Percentiles rank a stretch among this genome's conserved stretches.
These are phyloP conservation scores for Acarospora socialis DNA, from an alignment of 2,329 filamentous ascomycete genomes.

Conservation along the genomic window DNA sequence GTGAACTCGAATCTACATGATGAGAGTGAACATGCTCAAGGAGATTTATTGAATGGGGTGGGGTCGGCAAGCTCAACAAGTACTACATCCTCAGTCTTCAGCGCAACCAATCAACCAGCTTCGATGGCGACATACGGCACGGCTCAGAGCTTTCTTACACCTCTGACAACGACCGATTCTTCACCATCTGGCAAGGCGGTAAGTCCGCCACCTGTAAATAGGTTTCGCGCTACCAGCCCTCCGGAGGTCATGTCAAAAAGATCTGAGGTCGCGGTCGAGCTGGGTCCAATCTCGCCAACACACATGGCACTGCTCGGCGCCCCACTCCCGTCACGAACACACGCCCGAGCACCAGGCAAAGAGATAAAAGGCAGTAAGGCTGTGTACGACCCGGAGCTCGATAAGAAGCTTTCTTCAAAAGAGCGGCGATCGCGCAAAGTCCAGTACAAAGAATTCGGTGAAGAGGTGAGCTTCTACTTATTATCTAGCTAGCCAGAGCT, in stretches of 20 bases:
- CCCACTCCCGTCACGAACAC: slow-evolving; percentile 32
- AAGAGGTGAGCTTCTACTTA: slow-evolving; percentile 28
- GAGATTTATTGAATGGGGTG: slow-evolving; percentile 55
- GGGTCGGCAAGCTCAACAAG: slow-evolving; percentile 61
- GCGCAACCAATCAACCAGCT: slow-evolving; percentile 36
- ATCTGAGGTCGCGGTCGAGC: too few species aligned
- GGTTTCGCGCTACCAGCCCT: too few species aligned
- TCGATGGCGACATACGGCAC: slow-evolving; percentile 43
- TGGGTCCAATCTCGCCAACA: slow-evolving; percentile 14
- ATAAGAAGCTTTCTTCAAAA: slow-evolving; percentile 41
- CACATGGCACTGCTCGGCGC: slow-evolving; percentile 29
- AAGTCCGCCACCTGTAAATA: slow-evolving; percentile 40
- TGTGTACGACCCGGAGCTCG: slow-evolving; percentile 49
- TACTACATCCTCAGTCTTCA: slow-evolving; percentile 58
- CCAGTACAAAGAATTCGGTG: slow-evolving; percentile 38
- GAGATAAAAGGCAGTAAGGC: slow-evolving; percentile 44
- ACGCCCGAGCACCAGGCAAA: slow-evolving; percentile 36
- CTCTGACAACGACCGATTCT: slow-evolving; percentile 51
- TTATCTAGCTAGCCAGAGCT: slow-evolving; percentile 15
- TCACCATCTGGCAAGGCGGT: slow-evolving; percentile 44
- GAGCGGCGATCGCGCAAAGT: slow-evolving; percentile 38
- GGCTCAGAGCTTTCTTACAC: slow-evolving; percentile 42
- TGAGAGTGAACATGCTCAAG: slow-evolving; percentile 27
- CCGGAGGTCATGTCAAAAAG: too few species aligned
- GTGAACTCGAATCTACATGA: slow-evolving; percentile 19